Conservation (phyloP, 225 moss, liverwort and hornwort genomes). For the Rhytidiadelphus loreus region DNA sequence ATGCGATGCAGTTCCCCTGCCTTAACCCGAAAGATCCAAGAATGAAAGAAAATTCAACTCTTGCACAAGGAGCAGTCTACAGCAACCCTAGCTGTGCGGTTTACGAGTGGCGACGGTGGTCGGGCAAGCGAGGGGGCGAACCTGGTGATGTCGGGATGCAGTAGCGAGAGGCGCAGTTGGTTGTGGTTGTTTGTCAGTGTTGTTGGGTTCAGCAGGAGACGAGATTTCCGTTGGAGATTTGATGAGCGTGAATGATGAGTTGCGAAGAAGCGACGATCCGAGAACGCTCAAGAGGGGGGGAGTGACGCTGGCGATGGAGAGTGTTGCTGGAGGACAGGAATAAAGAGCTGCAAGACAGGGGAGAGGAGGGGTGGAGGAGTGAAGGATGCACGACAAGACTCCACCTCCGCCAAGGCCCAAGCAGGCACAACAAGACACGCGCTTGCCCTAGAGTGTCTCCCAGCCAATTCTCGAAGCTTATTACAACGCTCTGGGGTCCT, state of each 20-base stretch:
- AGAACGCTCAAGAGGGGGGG: not conserved
- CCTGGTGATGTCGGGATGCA: not conserved
- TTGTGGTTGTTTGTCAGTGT: not conserved
- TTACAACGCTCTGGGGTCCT: too few relatives aligned
- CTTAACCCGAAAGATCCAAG: not conserved
- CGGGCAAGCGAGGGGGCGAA: not conserved
- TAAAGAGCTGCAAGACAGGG: not conserved
- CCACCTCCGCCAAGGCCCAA: not conserved
- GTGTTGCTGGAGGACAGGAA: too few relatives aligned
- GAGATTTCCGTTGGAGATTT: not conserved
- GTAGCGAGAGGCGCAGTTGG: not conserved
- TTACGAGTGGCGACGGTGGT: not conserved
- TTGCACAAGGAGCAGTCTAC: too few relatives aligned
- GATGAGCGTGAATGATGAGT: not conserved
- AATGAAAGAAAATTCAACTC: not conserved
- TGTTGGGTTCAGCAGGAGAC: not conserved
- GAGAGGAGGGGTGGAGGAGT: too few relatives aligned
- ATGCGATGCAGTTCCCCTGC: not conserved
- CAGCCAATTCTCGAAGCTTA: not conserved
- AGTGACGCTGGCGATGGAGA: not conserved
- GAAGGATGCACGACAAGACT: not conserved
- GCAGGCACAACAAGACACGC: not conserved
- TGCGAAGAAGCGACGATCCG: not conserved
- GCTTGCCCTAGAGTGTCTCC: not conserved
- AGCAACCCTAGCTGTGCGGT: not conserved